phyloP scores from a whole-genome alignment of 2,329 filamentous ascomycete species.

The Stachybotrys echinatus region DNA sequence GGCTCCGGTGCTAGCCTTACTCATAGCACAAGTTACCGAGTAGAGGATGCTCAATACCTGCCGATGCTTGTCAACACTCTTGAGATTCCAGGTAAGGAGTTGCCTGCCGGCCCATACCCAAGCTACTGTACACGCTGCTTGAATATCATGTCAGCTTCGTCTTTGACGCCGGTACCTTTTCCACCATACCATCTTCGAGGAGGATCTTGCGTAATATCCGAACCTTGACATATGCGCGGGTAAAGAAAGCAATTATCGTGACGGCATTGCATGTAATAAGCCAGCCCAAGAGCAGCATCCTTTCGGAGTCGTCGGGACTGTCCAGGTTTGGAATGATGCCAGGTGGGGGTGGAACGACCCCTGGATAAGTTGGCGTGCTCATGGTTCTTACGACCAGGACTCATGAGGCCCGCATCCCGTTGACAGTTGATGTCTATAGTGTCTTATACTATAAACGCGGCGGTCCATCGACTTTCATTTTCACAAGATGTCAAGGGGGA shows the following conservation, averaged over 20 bases:
- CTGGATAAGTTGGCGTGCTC: conserved; percentile 3
- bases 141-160: background rate
- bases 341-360: conserved; percentile 14
- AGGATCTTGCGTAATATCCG: background rate
- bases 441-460: no score
- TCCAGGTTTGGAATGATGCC: conserved; percentile 14
- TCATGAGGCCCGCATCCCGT: no score
- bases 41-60: background rate
- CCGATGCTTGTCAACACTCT: background rate
- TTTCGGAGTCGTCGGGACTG: conserved; percentile 8
- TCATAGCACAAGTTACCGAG: background rate
- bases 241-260: conserved; percentile 4
- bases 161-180: background rate
- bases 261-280: conserved; percentile 1
- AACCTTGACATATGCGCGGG: background rate
- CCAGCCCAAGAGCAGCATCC: conserved; percentile 5
- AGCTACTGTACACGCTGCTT: background rate
- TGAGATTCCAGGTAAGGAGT: background rate
- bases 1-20: background rate
- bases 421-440: no score
- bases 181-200: conserved; percentile 1
- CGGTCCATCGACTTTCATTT: no score
- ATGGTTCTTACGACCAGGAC: no score
- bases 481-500: no score
- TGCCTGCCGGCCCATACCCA: background rate